Base-by-base conservation (phyloP, 306 rosid genomes). In the Quercus rubra region DNA sequence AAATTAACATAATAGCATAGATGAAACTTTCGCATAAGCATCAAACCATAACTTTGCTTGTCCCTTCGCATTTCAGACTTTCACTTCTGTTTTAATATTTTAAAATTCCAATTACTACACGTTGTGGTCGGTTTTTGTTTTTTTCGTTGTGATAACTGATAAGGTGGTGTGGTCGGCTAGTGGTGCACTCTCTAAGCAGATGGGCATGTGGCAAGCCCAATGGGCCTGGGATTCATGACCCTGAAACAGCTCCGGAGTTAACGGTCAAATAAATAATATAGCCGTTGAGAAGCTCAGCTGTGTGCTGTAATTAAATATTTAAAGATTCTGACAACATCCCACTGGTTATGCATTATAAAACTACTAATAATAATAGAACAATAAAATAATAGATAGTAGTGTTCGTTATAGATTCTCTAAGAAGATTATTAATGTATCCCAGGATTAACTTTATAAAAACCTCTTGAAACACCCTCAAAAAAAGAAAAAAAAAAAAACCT, bases 211-310 rank as follows among this genome's bases (percentile, higher is more conserved):
- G 33, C n/a, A 64, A 43, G 41, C 73, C 87, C 82, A 30, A 62
- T 71, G 82, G 78, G 77, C 82, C 86, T 78, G 61, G 41, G 73
- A 81, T 57, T 58, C 55, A 66, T 33, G 68, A 55, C 77, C 84
- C 74, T 59, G 31, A 52, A 41, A 33, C 75, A 73, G 54, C 62
- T 81, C 88, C 88, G 73, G 2, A 19, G 73, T 80, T 78, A 85
- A 87, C 90, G 92, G 84, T 84, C 88, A 79, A 67, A 79, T 74
- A 49, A 38, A 72, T 71, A 35, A 58, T 82, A 68, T 91, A 91
- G 95, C 95, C 92, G 92, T 88, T 88, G 86, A 4, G 86, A 77
- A 8, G 52, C 20, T 49, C 46, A 5, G 58, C 3, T 15, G 25
- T 57, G 14, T 33, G 49, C 23, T 41, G 6, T 19, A 21, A 20